A percentile compares a stretch with the other conserved stretches of the same genome.
These are phyloP conservation scores for Angomonas ambiguus DNA, from an alignment of 208 protist species.

Conservation along the genomic window DNA sequence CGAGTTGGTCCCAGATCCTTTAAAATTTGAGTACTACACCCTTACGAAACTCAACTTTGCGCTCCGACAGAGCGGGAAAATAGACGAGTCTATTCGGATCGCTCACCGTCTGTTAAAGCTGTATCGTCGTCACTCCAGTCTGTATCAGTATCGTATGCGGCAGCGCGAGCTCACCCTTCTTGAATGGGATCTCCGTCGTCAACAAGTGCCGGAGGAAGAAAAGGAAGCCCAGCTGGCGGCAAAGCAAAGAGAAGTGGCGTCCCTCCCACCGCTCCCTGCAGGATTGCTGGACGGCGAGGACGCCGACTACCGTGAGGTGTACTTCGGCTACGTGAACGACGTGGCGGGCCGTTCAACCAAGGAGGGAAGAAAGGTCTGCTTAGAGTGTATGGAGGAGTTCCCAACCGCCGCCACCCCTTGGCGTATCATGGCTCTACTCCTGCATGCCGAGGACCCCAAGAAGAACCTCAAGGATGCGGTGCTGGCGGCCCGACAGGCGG, in stretches of 20 bases:
- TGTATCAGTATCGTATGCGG: constrained; percentile 23
- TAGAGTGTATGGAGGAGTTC: constrained; percentile 64
- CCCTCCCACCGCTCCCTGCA: constrained; percentile 5
- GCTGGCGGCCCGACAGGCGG: constrained; percentile 50
- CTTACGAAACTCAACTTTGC: constrained; percentile 58
- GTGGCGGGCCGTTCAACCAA: constrained; percentile 30
- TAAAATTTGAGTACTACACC: constrained; percentile 56
- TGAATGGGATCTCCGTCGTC: no score
- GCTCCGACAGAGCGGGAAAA: constrained; percentile 33
- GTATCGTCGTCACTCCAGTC: constrained; percentile 40
- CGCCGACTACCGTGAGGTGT: constrained; percentile 37
- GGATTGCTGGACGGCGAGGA: constrained; percentile 48
- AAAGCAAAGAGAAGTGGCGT: background rate
- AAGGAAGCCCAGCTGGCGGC: no score
- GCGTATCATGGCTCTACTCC: constrained; percentile 56
- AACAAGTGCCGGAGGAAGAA: no score
- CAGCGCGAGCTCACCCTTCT: background rate
- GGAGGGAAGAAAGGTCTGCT: constrained; percentile 48
- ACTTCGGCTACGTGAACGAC: constrained; percentile 69
- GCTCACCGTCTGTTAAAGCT: constrained; percentile 54
- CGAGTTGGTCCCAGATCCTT: constrained; percentile 32
- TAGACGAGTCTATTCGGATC: constrained; percentile 59
- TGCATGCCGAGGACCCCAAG: constrained; percentile 57
- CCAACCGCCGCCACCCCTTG: constrained; percentile 52
- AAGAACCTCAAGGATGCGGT: constrained; percentile 50